phyloP scores from a whole-genome alignment of 1,284 basidiomycete genomes.

The Phaffia rhodozyma region DNA sequence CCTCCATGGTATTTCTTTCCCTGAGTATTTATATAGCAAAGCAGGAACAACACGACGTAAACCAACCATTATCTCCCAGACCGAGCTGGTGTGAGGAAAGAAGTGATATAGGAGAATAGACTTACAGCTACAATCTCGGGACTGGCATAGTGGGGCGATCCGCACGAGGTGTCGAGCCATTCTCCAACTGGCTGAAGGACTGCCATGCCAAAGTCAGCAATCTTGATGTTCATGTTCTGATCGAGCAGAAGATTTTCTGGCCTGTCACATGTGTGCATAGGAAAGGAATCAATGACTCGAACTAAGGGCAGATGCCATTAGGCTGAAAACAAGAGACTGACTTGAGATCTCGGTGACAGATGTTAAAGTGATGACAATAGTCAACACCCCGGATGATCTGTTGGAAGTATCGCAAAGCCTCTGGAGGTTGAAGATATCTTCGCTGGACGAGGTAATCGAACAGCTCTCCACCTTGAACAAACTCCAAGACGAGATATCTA shows the following conservation, averaged over 20 bases:
- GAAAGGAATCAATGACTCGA: too few species aligned
- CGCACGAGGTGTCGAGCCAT: conserved; percentile 88
- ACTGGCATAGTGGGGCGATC: conserved; percentile 93
- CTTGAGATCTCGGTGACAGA: conserved; percentile 94
- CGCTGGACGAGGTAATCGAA: conserved; percentile 87
- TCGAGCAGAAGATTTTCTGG: conserved; percentile 91
- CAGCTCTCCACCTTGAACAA: conserved; percentile 91
- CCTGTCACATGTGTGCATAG: background rate
- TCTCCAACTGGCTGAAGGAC: conserved; percentile 59
- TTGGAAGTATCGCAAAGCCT: conserved; percentile 89
- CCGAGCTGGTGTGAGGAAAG: conserved; percentile 18
- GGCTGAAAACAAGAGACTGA: background rate
- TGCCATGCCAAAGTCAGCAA: conserved; percentile 98
- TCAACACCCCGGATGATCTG: conserved; percentile 90
- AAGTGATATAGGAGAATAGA: conserved; percentile 32
- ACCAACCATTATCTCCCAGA: conserved; percentile 29
- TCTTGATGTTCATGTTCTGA: conserved; percentile 76
- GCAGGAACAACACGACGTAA: conserved; percentile 30
- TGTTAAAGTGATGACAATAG: conserved; percentile 94
- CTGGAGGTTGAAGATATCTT: conserved; percentile 59
- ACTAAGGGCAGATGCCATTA: background rate
- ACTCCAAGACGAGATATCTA: conserved; percentile 86
- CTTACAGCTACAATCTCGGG: conserved; percentile 97
- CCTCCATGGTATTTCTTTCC: conserved; percentile 80
- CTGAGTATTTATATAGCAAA: conserved; percentile 26